Evolutionary conservation across 179 eudicot species (phyloP), one percentile per base, ranked within the genome.

Genomic region (Monotropa hypopitys): DNA sequence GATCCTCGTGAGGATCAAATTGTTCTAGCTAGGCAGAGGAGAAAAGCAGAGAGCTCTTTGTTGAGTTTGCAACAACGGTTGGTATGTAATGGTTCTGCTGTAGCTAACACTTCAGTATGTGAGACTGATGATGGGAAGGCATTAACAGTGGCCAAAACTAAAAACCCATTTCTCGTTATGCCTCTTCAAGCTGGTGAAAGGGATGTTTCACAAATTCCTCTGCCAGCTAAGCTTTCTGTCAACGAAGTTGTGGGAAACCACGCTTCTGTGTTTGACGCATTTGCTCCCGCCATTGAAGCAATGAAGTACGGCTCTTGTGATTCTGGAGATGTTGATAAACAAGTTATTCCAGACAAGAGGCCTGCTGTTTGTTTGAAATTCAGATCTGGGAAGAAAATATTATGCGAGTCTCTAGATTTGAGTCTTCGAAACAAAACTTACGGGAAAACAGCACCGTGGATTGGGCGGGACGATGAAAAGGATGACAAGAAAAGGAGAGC

Each of bases 401-500:
- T 89, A 81, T 85, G 88, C 67, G 85, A 83, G 56, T 76, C 88
- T 28, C 73, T 81, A 78, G 87, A 83, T 82, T 74, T 88, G 79
- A 83, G 86, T 65, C 79, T 86, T 28, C 83, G 18, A 68, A 79
- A 78, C 57, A 85, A 80, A 79, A 80, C 73, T 46, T 69, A 79
- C 70, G 86, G 84, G 68, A 84, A 72, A 77, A 51, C 80, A 68
- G 77, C 85, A 15, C 23, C 75, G 54, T 84, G 77, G 77, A 80
- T 85, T 76, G 86, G 81, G n/a, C 86, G 88, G 49, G 88, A 85
- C 78, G 98, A 88, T 72, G 90, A 85, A 4, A 90, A 76, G 79
- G 98, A 94, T 86, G 97, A 92, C 78, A 90, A 88, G 89, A 92
- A 88, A 79, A 87, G 89, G 86, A 87, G 92, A 84, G 97, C 88